Percentiles rank a stretch among this genome's conserved stretches.
These are phyloP conservation scores for Xanthoparmelia taractica DNA, from an alignment of 495 filamentous ascomycete species.

Conservation along the genomic window DNA sequence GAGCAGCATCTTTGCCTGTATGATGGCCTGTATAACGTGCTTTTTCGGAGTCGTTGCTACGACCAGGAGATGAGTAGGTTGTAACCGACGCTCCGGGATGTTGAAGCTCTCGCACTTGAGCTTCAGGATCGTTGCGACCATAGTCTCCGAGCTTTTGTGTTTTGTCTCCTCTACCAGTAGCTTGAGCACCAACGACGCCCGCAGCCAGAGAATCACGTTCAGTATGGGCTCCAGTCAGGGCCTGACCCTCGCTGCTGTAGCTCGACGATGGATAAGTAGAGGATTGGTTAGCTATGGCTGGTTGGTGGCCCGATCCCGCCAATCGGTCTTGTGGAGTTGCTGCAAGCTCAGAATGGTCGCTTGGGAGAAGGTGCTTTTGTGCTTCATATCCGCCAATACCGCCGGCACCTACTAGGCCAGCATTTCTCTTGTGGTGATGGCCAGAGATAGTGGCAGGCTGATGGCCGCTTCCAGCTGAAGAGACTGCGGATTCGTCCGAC, in stretches of 20 bases:
- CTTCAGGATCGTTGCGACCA: constrained; percentile 2
- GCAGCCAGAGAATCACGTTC: constrained; percentile 18
- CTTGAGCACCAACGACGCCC: constrained; percentile 15
- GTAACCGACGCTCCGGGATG: constrained; percentile 8
- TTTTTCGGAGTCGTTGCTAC: constrained; percentile 7
- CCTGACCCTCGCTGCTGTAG: constrained; percentile 7
- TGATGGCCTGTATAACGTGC: background rate
- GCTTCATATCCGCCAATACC: constrained; percentile 18
- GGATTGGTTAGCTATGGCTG: constrained; percentile 1
- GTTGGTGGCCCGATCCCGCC: constrained; percentile 14
- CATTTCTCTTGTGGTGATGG: constrained; percentile 15
- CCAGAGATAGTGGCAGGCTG: constrained; percentile 11
- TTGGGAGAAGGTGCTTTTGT: constrained; percentile 16
- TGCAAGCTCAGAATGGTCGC: background rate
- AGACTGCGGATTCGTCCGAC: background rate
- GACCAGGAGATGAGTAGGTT: constrained; percentile 7
- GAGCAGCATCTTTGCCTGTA: constrained; percentile 20
- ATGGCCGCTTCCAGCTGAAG: constrained; percentile 18
- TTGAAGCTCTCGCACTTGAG: constrained; percentile 1
- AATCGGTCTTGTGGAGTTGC: constrained; percentile 12
- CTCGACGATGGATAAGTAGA: constrained; percentile 4
- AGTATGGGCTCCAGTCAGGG: constrained; percentile 6
- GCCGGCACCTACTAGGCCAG: constrained; percentile 17
- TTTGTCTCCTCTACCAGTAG: constrained; percentile 15
- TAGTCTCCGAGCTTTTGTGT: constrained; percentile 8